A percentile compares a stretch with the other conserved stretches of the same genome.
Conservation (phyloP, 179 eudicot species). For the Heliamphora pulchella region DNA sequence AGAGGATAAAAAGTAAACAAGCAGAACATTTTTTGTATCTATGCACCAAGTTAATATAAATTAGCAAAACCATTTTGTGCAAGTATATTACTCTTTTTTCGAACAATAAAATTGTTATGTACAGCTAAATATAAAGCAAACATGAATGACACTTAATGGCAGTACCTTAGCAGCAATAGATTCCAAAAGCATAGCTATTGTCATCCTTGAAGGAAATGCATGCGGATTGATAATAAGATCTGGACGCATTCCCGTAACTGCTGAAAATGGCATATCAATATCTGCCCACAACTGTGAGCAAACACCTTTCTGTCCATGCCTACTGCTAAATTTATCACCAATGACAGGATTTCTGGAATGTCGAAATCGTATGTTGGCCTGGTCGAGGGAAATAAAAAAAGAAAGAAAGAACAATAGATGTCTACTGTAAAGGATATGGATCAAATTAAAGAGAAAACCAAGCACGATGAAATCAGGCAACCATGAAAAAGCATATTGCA, state of each 20-base stretch:
- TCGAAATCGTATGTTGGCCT: constrained; percentile 88
- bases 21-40: neutral
- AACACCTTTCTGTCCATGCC: constrained; percentile 99
- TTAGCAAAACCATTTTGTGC: too few species aligned
- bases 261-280: constrained; percentile 92
- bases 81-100: neutral
- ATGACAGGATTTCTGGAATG: constrained; percentile 82
- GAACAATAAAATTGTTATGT: neutral
- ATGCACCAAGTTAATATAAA: neutral
- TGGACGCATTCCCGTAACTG: constrained; percentile 83
- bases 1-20: constrained; percentile 7
- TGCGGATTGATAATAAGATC: constrained; percentile 97
- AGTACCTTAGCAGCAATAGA: constrained; percentile 94
- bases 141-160: constrained; percentile 6
- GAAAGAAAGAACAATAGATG: neutral
- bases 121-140: neutral
- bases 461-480: neutral
- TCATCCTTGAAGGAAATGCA: constrained; percentile 97
- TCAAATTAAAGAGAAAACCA: neutral
- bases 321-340: constrained; percentile 95
- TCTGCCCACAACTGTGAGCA: constrained; percentile 93
- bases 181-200: constrained; percentile 95
- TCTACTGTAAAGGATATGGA: neutral
- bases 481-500: neutral
- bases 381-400: constrained; percentile 14